Percentiles rank a stretch among this genome's conserved stretches.
phyloP scores from a whole-genome alignment of 1,284 basidiomycete genomes.

The Trichosporon coremiiforme region DNA sequence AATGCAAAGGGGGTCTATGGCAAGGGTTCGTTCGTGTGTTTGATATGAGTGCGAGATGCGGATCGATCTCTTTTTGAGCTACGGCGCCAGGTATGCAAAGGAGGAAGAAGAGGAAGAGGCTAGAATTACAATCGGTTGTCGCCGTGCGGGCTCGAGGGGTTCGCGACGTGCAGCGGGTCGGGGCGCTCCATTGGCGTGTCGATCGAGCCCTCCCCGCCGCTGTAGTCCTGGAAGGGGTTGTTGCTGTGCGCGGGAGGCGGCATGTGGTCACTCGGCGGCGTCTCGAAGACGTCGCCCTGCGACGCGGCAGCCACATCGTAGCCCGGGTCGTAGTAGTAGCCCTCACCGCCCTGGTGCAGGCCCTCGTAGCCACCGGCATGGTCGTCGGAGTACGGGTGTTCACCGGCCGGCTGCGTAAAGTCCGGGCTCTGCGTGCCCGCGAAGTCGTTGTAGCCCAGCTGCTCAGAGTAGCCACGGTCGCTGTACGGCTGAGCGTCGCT shows the following conservation, averaged over 20 bases:
- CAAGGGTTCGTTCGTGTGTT: constrained; percentile 6
- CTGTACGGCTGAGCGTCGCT: neutral
- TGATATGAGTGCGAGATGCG: neutral
- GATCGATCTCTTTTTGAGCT: neutral
- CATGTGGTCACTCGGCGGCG: constrained; percentile 13
- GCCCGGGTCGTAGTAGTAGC: constrained; percentile 53
- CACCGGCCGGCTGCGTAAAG: constrained; percentile 18
- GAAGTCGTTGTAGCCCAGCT: constrained; percentile 24
- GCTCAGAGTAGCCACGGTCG: constrained; percentile 24
- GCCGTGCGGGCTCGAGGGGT: constrained; percentile 23
- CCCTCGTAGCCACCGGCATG: constrained; percentile 25
- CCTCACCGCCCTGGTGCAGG: constrained; percentile 33
- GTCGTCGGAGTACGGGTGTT: constrained; percentile 25
- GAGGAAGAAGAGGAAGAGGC: neutral
- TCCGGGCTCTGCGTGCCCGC: neutral
- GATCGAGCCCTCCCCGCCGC: constrained; percentile 36
- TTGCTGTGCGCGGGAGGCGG: constrained; percentile 19
- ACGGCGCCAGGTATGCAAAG: neutral
- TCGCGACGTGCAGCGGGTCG: constrained; percentile 39
- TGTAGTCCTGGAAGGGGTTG: constrained; percentile 36
- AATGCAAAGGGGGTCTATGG: constrained; percentile 6
- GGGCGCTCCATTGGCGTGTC: constrained; percentile 40
- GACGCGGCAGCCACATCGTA: constrained; percentile 17
- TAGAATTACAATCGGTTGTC: constrained; percentile 6
- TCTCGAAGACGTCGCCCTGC: neutral